Conservation (phyloP, 176 grass and related monocot genomes). For the Aegilops umbellulata region DNA sequence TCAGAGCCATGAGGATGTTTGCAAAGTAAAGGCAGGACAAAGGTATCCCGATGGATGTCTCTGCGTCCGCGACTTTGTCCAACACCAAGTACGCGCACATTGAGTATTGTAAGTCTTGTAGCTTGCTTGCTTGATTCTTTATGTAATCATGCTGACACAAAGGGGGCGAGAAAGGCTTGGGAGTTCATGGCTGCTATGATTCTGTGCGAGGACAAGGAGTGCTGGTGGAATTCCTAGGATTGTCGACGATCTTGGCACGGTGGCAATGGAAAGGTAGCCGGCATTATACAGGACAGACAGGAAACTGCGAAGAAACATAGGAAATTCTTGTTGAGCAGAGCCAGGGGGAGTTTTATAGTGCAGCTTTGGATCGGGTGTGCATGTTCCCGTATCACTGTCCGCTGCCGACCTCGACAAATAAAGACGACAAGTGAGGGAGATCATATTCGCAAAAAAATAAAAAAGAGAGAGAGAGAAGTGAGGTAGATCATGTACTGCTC, state of each 20-base stretch:
- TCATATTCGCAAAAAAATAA: too few relatives aligned
- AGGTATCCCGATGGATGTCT: slow-evolving; percentile 37
- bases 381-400: not conserved
- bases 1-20: slow-evolving; percentile 38
- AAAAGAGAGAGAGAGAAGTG: too few relatives aligned
- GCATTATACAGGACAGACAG: not conserved
- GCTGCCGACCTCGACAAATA: slow-evolving; percentile 8
- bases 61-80: slow-evolving; percentile 17
- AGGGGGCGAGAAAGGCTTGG: slow-evolving; percentile 23
- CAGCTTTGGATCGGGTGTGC: not conserved
- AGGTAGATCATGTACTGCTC: not conserved
- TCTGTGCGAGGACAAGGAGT: not conserved
- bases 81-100: slow-evolving; percentile 6
- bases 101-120: slow-evolving; percentile 24
- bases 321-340: not conserved
- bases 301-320: not conserved
- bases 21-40: slow-evolving; percentile 55
- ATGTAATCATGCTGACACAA: slow-evolving; percentile 50
- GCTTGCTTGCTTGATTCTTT: slow-evolving; percentile 46
- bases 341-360: not conserved
- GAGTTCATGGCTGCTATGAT: slow-evolving; percentile 35
- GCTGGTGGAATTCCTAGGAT: not conserved
- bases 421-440: slow-evolving; percentile 12
- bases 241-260: too few relatives aligned
- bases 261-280: not conserved